Conservation (phyloP, 345 rosid genomes). For the Eucalyptus erythrocorys region DNA sequence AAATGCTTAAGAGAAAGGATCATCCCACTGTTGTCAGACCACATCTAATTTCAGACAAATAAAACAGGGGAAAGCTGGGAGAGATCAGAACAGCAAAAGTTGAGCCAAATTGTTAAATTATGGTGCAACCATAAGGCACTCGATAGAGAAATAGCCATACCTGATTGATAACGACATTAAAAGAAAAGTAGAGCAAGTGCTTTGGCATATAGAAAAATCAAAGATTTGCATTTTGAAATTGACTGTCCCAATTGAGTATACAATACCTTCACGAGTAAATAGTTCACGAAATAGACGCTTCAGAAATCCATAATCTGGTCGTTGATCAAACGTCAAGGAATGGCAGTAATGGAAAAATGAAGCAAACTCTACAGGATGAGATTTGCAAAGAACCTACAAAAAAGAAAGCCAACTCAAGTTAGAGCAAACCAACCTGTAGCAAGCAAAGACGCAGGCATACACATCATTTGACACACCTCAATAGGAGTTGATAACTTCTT, state of each 20-base stretch:
- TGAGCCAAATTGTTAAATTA: not conserved
- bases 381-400: conserved; percentile 66
- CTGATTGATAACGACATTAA: not conserved
- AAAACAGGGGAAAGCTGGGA: not conserved
- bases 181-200: not conserved
- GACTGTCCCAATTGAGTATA: not conserved
- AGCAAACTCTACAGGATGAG: conserved; percentile 54
- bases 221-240: not conserved
- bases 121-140: not conserved
- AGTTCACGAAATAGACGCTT: conserved; percentile 72
- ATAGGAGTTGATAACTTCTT: conserved; percentile 89
- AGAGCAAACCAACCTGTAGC: not conserved
- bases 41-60: not conserved
- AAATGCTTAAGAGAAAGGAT: not conserved
- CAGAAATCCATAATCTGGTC: conserved; percentile 83
- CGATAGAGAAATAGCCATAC: not conserved
- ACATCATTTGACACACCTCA: conserved; percentile 38
- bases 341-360: conserved; percentile 88
- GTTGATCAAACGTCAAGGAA: conserved; percentile 68
- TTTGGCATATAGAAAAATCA: not conserved
- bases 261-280: conserved; percentile 67
- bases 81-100: not conserved
- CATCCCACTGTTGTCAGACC: not conserved
- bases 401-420: not conserved
- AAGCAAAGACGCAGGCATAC: not conserved